Percentiles rank a stretch among this genome's conserved stretches.
Evolutionary conservation across 2,329 filamentous ascomycete species (phyloP).

Genomic region (Simplicillium sp.): DNA sequence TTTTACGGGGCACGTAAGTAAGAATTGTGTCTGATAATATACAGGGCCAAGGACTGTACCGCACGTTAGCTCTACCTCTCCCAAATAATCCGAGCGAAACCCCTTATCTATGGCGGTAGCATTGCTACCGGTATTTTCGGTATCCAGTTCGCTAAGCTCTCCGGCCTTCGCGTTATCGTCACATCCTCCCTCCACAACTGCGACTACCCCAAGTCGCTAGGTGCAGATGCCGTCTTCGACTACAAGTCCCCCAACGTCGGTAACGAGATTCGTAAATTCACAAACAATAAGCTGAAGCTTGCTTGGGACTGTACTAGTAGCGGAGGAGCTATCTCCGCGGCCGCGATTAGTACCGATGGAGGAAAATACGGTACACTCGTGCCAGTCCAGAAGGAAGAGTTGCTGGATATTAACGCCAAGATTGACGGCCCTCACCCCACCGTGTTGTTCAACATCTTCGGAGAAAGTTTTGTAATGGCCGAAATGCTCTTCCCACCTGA

Average conservation of each 20-base stretch:
- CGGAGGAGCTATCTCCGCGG: not conserved
- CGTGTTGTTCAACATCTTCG: conserved; percentile 26
- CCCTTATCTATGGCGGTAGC: conserved; percentile 33
- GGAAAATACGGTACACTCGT: conserved; percentile 1
- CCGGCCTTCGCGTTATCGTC: conserved; percentile 24
- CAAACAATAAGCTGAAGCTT: conserved; percentile 10
- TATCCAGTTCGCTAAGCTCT: conserved; percentile 27
- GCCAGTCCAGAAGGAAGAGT: not conserved
- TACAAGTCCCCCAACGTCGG: conserved; percentile 19
- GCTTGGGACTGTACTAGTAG: conserved; percentile 14
- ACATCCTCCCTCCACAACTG: conserved; percentile 28
- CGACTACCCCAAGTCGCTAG: conserved; percentile 26
- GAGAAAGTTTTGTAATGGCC: conserved; percentile 19
- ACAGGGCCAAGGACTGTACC: conserved; percentile 37
- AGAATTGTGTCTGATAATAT: too few relatives aligned
- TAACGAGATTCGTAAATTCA: conserved; percentile 12
- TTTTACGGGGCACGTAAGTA: too few relatives aligned
- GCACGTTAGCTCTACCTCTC: conserved; percentile 30
- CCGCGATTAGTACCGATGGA: not conserved
- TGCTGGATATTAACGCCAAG: conserved; percentile 1
- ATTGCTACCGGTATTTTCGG: conserved; percentile 44
- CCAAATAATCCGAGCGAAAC: conserved; percentile 28
- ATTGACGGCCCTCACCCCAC: conserved; percentile 20
- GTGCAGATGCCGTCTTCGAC: conserved; percentile 33
- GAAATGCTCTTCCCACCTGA: conserved; percentile 11